Evolutionary conservation across 352 stramenopile species (phyloP), one percentile per base, ranked within the genome.

Genomic region (Globisporangium splendens): DNA sequence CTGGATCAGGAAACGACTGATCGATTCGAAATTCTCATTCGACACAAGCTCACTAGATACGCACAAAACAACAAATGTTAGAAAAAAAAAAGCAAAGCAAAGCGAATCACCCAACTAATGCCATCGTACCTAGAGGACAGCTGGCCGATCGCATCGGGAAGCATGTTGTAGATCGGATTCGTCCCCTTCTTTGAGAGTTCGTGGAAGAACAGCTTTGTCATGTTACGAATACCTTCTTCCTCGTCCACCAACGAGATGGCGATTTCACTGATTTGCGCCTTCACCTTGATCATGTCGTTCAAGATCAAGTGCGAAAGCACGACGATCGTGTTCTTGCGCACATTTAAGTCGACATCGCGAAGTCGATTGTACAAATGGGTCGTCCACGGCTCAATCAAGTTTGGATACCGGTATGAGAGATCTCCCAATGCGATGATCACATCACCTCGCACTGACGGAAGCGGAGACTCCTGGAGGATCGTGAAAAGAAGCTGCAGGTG

Each of bases 211-310:
- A 98, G 69, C 63, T 93, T 89, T 14, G 97, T 89, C 56, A 98
- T 91, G 56, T 97, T 91, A 14, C 85, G 83, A 55, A 99, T 98
- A 33, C 86, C 69, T 38, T 83, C 68, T 44, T 97, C 94, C n/a
- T 93, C 68, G 66, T 99, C 96, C 12, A 97, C 82, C 20, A 99
- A 72, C 39, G 90, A 98, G 12, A 99, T 84, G 3, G 96, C 96
- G 55, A 99, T 98, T 56, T 98, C 86, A 53, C 83, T 93, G 49
- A 97, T 87, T 70, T 98, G 90, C 15, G 93, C 95, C 67, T 98
- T 98, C n/a, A 99, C 95, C 77, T 98, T 99, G 42, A 99, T 97
- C 97, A 99, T 99, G 64, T 99, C 97, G 72, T 99, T 99, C 35
- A 99, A 74, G 69, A 99, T 98, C 39, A 99, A 85, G 65, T 99